Evolutionary conservation across 495 filamentous ascomycete species (phyloP), one percentile per base, ranked within the genome.

Genomic region (Penicillium ucsense): DNA sequence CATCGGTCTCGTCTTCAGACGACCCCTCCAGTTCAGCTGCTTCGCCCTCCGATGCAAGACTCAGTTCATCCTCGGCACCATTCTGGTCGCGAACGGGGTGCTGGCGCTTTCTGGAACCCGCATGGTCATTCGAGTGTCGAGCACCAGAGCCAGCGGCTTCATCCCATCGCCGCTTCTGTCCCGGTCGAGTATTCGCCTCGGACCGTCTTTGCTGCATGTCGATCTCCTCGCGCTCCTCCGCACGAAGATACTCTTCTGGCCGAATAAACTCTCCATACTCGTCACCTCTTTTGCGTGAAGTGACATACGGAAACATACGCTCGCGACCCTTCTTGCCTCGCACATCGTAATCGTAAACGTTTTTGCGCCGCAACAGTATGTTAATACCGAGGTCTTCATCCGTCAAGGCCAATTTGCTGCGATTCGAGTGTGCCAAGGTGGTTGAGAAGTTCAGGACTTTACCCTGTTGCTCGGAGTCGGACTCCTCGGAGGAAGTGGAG

Each of bases 121-220:
- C 51, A 43, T 64, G 56, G 28, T 65, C 64, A 8, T 68, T 62
- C 32, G 57, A 41, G 41, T 62, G 60, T 10, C 62, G 64, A 33
- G 68, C 72, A 29, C 65, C 64, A 3, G 70, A 52, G 1, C 67
- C 75, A 9, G 40, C 30, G 8, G 79, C 63, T 47, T 95, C 89
- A 46, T 89, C 85, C 87, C 89, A 96, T 66, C 88, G 89, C 39
- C 92, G 78, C 64, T 98, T 98, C 70, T 91, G 89, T 27, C 94
- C 94, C 34, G 96, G 75, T 33, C 79, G 78, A 29, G 80, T 84
- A 51, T 86, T 57, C 28, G 63, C 63, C n/a, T 71, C 62, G 30
- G 77, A 42, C 68, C 80, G 54, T 8, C 64, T 64, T 55, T 74
- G 70, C 36, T 74, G 70, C 62, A 72, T 68, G 42, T 91, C 86